Base-by-base conservation (phyloP, 345 rosid species). In the Firmiana major region DNA sequence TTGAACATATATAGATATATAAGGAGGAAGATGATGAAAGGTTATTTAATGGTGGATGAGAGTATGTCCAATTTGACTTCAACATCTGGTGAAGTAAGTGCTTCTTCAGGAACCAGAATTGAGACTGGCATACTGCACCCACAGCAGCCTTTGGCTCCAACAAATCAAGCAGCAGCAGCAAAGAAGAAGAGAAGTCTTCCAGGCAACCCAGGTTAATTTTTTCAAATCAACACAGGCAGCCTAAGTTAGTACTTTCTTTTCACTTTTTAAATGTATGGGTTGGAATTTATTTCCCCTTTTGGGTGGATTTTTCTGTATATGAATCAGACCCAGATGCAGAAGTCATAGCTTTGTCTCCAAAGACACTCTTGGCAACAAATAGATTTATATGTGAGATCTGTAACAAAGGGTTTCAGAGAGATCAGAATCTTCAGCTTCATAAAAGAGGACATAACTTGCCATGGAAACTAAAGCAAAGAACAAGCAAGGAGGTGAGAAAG, bases 341-440 rank as follows among this genome's bases (percentile, higher is more conserved):
- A 77, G 87, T 86, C 16, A 80, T 88, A 72, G 88, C 91, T 67
- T 77, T 90, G 79, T 86, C 93, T 71, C 93, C 93, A 40, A 86
- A 74, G 74, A 53, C 86, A 26, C 86, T 90, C 0, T 2, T 84
- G 77, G 82, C 89, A 46, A 88, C 86, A 45, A 86, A 86, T 78
- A 81, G 90, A n/a, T 89, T 89, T 57, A 9, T 83, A 9, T 87
- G 93, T 49, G 93, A 89, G 89, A 81, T 89, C 85, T 89, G 93
- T 64, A 85, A 82, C 85, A 89, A 89, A 77, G 91, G 93, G 75
- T 89, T 89, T 59, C 85, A 85, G 40, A 86, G 93, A 81, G 93
- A 89, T 74, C 93, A 89, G 82, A 87, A 89, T 77, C 91, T 89
- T 42, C 93, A 90, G 80, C 93, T 90, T 63, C 93, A 90, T 62